Percentiles rank a stretch among this genome's conserved stretches.
Conservation (phyloP, 306 rosid genomes). For the Lathyrus sativus region DNA sequence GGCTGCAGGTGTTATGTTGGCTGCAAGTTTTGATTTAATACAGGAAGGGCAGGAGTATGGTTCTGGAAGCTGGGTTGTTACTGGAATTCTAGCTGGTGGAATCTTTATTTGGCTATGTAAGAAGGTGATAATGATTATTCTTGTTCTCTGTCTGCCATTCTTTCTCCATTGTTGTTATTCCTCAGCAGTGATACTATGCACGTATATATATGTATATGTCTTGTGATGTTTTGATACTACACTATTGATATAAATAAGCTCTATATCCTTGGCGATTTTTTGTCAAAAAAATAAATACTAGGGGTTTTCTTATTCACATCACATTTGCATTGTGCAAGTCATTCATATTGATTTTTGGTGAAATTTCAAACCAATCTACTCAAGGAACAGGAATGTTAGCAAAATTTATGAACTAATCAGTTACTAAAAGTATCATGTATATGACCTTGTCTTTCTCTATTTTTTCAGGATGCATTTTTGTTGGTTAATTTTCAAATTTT, state of each 20-base stretch:
- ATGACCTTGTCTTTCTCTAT: slow-evolving; percentile 2
- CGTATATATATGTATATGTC: not conserved
- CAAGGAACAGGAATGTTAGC: not conserved
- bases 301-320: not conserved
- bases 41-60: slow-evolving; percentile 93
- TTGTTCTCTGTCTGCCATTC: slow-evolving; percentile 13
- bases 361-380: not conserved
- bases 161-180: slow-evolving; percentile 18
- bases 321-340: slow-evolving; percentile 4
- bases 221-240: not conserved
- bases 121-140: slow-evolving; percentile 57
- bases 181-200: slow-evolving; percentile 11
- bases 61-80: slow-evolving; percentile 89
- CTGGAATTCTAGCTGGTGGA: slow-evolving; percentile 87
- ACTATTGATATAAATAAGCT: slow-evolving; percentile 12
- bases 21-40: slow-evolving; percentile 92
- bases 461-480: not conserved
- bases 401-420: slow-evolving; percentile 17
- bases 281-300: not conserved
- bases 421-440: slow-evolving; percentile 14
- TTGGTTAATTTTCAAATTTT: slow-evolving; percentile 24
- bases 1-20: slow-evolving; percentile 99
- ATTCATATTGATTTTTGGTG: not conserved
- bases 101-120: slow-evolving; percentile 92
- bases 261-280: not conserved